Evolutionary conservation across 2,329 filamentous ascomycete species (phyloP).

Genomic region (Nemania sp.): DNA sequence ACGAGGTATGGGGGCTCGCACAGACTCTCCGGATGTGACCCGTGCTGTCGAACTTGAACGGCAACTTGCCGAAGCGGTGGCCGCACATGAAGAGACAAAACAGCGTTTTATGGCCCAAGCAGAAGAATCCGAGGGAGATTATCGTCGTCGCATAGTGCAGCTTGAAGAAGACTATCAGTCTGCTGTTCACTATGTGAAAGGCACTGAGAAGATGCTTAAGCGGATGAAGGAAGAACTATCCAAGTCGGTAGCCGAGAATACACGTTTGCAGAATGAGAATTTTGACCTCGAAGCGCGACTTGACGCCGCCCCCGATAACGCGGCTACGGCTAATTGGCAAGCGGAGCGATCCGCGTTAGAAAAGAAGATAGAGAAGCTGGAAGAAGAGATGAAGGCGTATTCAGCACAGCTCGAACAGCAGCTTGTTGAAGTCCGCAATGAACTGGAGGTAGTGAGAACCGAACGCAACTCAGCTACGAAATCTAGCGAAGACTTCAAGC

Average conservation of each 20-base stretch:
- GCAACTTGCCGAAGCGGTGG: slow-evolving; percentile 80
- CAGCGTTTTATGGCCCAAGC: slow-evolving; percentile 80
- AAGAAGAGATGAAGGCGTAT: slow-evolving; percentile 75
- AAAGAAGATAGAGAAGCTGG: slow-evolving; percentile 74
- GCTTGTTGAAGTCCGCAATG: slow-evolving; percentile 74
- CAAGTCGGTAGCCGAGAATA: slow-evolving; percentile 89
- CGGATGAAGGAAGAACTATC: slow-evolving; percentile 98
- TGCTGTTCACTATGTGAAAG: slow-evolving; percentile 97
- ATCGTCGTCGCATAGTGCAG: slow-evolving; percentile 92
- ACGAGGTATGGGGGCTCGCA: slow-evolving; percentile 78
- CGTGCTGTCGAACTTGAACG: slow-evolving; percentile 88
- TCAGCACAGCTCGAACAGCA: slow-evolving; percentile 77
- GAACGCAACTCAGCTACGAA: slow-evolving; percentile 74
- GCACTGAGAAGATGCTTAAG: slow-evolving; percentile 98
- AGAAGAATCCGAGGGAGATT: slow-evolving; percentile 87
- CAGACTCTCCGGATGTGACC: slow-evolving; percentile 81
- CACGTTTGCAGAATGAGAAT: slow-evolving; percentile 84
- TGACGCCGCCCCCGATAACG: slow-evolving; percentile 50
- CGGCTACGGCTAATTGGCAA: slow-evolving; percentile 75
- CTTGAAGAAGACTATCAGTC: slow-evolving; percentile 98
- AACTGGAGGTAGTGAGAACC: slow-evolving; percentile 73
- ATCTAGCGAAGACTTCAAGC: slow-evolving; percentile 64
- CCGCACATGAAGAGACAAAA: slow-evolving; percentile 88
- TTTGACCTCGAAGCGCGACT: slow-evolving; percentile 69
- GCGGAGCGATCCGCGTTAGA: slow-evolving; percentile 76